Conservation (phyloP, 2,329 filamentous ascomycete genomes). For the Escovopsis weberi region DNA sequence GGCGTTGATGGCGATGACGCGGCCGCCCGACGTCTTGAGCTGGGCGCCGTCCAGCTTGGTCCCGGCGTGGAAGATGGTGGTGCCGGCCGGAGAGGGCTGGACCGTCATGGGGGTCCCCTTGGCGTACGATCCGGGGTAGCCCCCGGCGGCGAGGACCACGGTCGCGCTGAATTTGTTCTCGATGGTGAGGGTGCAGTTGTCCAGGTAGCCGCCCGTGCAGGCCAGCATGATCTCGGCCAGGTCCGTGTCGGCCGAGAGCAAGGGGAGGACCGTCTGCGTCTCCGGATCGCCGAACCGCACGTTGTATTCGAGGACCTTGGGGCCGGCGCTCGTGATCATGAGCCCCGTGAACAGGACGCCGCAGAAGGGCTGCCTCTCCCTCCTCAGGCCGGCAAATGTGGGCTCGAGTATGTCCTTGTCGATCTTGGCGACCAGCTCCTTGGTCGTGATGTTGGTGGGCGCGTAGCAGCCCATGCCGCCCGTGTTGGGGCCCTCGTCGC, state of each 20-base stretch:
- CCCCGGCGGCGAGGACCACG: slow-evolving; percentile 83
- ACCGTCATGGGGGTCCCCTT: slow-evolving; percentile 56
- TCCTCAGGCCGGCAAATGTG: slow-evolving; percentile 76
- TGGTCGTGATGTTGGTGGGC: slow-evolving; percentile 66
- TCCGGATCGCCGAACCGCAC: slow-evolving; percentile 88
- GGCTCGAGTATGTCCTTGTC: slow-evolving; percentile 76
- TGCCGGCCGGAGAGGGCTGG: slow-evolving; percentile 22
- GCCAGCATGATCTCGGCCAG: slow-evolving; percentile 80
- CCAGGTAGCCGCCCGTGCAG: slow-evolving; percentile 61
- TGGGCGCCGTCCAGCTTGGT: slow-evolving; percentile 50
- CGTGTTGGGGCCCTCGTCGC: slow-evolving; percentile 82
- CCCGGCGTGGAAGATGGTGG: slow-evolving; percentile 82
- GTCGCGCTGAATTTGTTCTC: slow-evolving; percentile 66
- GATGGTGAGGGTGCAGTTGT: slow-evolving; percentile 53
- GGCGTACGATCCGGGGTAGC: slow-evolving; percentile 75
- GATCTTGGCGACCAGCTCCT: slow-evolving; percentile 61
- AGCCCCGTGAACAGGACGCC: slow-evolving; percentile 80
- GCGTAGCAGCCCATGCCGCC: slow-evolving; percentile 98
- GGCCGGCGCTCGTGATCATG: slow-evolving; percentile 74
- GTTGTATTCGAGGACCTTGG: slow-evolving; percentile 84
- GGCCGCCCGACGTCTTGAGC: slow-evolving; percentile 67
- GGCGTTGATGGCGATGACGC: slow-evolving; percentile 87
- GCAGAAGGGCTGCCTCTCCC: slow-evolving; percentile 58
- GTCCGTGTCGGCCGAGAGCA: slow-evolving; percentile 66
- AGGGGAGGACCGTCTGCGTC: slow-evolving; percentile 70